phyloP scores from a whole-genome alignment of 2,329 filamentous ascomycete genomes.

The Stagonosporopsis rhizophila region DNA sequence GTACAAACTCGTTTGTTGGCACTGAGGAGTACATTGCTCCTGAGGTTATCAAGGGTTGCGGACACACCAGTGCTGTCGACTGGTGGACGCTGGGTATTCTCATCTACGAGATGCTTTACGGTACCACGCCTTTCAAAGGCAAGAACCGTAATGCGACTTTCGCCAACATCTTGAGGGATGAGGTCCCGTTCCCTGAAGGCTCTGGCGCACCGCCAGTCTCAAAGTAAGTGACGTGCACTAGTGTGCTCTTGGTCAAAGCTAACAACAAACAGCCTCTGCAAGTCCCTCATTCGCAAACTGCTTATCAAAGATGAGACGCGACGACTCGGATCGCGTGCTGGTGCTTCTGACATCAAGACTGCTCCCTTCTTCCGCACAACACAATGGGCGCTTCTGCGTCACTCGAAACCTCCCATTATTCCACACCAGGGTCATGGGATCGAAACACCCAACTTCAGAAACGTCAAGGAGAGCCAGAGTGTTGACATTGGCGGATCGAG shows the following conservation, averaged over 20 bases:
- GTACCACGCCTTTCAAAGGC: slow-evolving; percentile 98
- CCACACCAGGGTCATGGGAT: slow-evolving; percentile 88
- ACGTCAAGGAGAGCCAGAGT: slow-evolving; percentile 96
- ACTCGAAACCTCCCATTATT: slow-evolving; percentile 97
- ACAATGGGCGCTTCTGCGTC: slow-evolving; percentile 94
- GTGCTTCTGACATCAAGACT: slow-evolving; percentile 93
- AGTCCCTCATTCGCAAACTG: slow-evolving; percentile 93
- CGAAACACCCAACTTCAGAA: slow-evolving; percentile 96
- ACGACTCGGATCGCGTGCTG: slow-evolving; percentile 89
- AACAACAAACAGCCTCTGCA: slow-evolving; percentile 75
- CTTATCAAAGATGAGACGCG: slow-evolving; percentile 98
- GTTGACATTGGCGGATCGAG: slow-evolving; percentile 72
- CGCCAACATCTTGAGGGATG: slow-evolving; percentile 93
- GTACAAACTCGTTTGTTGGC: slow-evolving; percentile 97
- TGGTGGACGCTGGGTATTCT: slow-evolving; percentile 99
- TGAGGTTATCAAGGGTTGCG: slow-evolving; percentile 98
- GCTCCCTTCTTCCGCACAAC: slow-evolving; percentile 97
- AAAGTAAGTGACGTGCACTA: slow-evolving; percentile 70
- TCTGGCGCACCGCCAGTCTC: slow-evolving; percentile 83
- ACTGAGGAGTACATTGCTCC: slow-evolving; percentile 99
- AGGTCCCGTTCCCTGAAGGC: slow-evolving; percentile 94
- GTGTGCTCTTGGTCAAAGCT: slow-evolving; percentile 31
- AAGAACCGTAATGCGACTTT: slow-evolving; percentile 99
- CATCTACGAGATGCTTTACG: slow-evolving; percentile 98
- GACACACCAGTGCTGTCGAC: slow-evolving; percentile 96